These are phyloP conservation scores for Gloeostereum incarnatum DNA, from an alignment of 768 basidiomycete species.

Conservation along the genomic window DNA sequence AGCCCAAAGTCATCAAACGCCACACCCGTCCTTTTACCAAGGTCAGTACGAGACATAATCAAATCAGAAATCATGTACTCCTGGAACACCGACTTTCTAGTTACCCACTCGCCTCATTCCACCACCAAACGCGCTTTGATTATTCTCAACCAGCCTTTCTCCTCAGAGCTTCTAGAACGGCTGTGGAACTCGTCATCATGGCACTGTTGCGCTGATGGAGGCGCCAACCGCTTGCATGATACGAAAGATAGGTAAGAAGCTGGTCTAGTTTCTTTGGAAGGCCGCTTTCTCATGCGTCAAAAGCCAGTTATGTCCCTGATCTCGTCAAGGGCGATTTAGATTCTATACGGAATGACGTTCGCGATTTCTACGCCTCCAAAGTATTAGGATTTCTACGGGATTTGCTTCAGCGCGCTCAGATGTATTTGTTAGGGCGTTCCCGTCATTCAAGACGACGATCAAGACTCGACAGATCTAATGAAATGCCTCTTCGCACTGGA, in stretches of 20 bases:
- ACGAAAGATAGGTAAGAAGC: conserved; percentile 10
- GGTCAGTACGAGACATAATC: too few relatives aligned
- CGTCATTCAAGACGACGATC: conserved; percentile 58
- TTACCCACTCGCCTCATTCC: background rate
- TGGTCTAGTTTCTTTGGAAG: background rate
- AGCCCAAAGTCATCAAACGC: too few relatives aligned
- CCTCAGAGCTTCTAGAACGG: conserved; percentile 43
- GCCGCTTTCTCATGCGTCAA: background rate
- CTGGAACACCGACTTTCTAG: conserved; percentile 36
- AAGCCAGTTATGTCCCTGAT: conserved; percentile 62
- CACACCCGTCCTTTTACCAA: too few relatives aligned
- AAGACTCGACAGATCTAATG: conserved; percentile 91
- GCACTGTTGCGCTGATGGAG: conserved; percentile 79
- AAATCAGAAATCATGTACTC: too few relatives aligned
- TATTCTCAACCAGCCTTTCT: conserved; percentile 88
- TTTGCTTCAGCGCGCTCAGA: background rate
- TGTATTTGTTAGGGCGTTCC: conserved; percentile 47
- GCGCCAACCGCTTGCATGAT: conserved; percentile 79
- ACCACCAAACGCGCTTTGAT: conserved; percentile 48
- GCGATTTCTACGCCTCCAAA: conserved; percentile 49
- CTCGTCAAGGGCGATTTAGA: conserved; percentile 93
- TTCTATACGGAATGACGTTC: conserved; percentile 72
- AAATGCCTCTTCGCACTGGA: conserved; percentile 71
- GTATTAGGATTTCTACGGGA: conserved; percentile 26
- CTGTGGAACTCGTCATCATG: conserved; percentile 47